Evolutionary conservation across 768 basidiomycete genomes (phyloP).

Genomic region (Boletus rubropictus): DNA sequence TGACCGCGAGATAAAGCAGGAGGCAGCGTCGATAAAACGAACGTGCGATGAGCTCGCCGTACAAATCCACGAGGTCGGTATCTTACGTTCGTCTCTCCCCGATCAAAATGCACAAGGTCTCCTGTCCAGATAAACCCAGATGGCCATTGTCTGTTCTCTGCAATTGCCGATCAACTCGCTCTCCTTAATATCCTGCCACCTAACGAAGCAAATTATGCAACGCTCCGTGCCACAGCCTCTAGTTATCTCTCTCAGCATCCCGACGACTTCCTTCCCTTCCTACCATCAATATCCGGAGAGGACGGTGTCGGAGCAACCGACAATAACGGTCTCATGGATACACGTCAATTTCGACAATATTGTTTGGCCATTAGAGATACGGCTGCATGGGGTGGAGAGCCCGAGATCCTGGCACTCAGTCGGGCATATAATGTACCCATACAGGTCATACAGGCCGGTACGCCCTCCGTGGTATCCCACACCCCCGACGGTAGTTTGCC

Average conservation of each 20-base stretch:
- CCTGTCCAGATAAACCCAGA: slow-evolving; percentile 81
- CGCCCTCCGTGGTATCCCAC: slow-evolving; percentile 81
- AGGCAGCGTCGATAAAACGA: slow-evolving; percentile 56
- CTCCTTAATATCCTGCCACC: slow-evolving; percentile 62
- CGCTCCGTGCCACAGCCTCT: slow-evolving; percentile 65
- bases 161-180: slow-evolving; percentile 85
- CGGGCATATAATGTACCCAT: slow-evolving; percentile 79
- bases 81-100: neutral
- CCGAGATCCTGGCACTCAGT: slow-evolving; percentile 88
- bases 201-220: slow-evolving; percentile 51
- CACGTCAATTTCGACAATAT: slow-evolving; percentile 61
- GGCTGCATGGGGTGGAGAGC: slow-evolving; percentile 95
- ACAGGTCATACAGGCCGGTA: slow-evolving; percentile 81
- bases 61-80: slow-evolving; percentile 57
- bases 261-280: slow-evolving; percentile 90
- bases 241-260: slow-evolving; percentile 76
- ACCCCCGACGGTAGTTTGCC: slow-evolving; percentile 42
- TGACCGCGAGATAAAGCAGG: slow-evolving; percentile 60
- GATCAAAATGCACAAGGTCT: neutral
- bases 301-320: slow-evolving; percentile 59
- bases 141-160: slow-evolving; percentile 93
- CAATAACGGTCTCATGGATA: slow-evolving; percentile 63
- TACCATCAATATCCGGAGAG: slow-evolving; percentile 69
- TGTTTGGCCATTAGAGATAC: slow-evolving; percentile 75
- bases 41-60: slow-evolving; percentile 64